Conservation (phyloP, 1,284 basidiomycete species). For the Rhodotorula sp. region DNA sequence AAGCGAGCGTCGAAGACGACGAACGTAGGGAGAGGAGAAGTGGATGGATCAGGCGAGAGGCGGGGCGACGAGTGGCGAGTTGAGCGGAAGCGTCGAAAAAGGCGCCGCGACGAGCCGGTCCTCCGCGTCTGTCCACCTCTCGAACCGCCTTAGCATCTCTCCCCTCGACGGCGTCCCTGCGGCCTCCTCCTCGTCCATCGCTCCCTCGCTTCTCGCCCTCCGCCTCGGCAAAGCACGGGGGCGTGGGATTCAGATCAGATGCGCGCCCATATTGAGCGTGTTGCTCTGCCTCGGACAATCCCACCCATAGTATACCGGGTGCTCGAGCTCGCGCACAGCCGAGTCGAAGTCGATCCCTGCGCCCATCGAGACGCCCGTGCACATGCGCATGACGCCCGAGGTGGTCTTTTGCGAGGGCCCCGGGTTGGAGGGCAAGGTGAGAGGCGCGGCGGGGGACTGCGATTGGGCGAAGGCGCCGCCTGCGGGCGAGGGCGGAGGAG, state of each 20-base stretch:
- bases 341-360: slow-evolving; percentile 1
- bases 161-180: not conserved
- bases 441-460: not conserved
- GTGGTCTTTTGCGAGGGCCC: slow-evolving; percentile 6
- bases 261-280: slow-evolving; percentile 19
- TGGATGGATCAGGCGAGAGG: too few species aligned
- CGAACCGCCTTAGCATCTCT: not conserved
- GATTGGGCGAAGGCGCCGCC: not conserved
- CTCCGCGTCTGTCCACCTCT: not conserved
- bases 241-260: slow-evolving; percentile 18
- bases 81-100: too few species aligned
- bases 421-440: slow-evolving; percentile 6
- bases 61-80: not conserved
- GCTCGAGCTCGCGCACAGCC: slow-evolving; percentile 10
- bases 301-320: slow-evolving; percentile 13
- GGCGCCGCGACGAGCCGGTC: too few species aligned
- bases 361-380: not conserved
- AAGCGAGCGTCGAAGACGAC: not conserved
- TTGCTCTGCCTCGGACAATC: slow-evolving; percentile 8
- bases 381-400: not conserved
- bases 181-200: not conserved
- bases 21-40: not conserved
- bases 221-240: not conserved
- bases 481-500: slow-evolving; percentile 3
- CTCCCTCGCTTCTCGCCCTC: not conserved